Base-by-base conservation (phyloP, 164 flowering plant genomes). In the Vitis rotundifolia region DNA sequence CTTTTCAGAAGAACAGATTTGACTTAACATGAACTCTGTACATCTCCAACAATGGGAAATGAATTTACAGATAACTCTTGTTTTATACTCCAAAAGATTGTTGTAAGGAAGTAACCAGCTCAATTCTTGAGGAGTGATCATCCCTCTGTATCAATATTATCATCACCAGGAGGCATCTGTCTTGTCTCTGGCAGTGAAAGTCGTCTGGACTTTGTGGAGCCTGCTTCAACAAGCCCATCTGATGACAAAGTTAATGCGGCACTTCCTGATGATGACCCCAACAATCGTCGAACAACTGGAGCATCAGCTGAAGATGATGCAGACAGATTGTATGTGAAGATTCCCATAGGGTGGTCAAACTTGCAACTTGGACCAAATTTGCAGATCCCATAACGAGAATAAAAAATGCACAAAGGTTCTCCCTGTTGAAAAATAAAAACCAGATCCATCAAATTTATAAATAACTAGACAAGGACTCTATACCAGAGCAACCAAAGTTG, bases 301-400 rank as follows among this genome's bases (percentile, higher is more conserved):
- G 78, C 76, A 77, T 88, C 92, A 52, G 85, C 67, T 29, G 94
- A 76, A 70, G 92, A 81, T 64, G 91, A 79, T 57, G 88, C 74
- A 55, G 87, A 71, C 11, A 80, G 69, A 73, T 81, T 87, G 77
- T 82, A 87, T n/a, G 91, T 52, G 67, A 90, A 83, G 60, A 81
- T 78, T 77, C 87, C 88, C 96, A 89, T 85, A 44, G 99, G 99
- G 73, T 92, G 99, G 78, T 95, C 94, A 85, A 95, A 95, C 78
- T 95, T 95, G 94, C 99, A 95, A 77, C 91, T 92, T 66, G 98
- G 96, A 53, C 99, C 99, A 83, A 92, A 92, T 76, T 95, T 95
- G 87, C 99, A 95, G 62, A 95, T 87, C 13, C 99, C 99, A 82
- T 95, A 91, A 69, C 93, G 91, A 61, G 96, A 91, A 77, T 95